These are phyloP conservation scores for Colletotrichum navitas DNA, from an alignment of 2,329 filamentous ascomycete species.

Conservation along the genomic window DNA sequence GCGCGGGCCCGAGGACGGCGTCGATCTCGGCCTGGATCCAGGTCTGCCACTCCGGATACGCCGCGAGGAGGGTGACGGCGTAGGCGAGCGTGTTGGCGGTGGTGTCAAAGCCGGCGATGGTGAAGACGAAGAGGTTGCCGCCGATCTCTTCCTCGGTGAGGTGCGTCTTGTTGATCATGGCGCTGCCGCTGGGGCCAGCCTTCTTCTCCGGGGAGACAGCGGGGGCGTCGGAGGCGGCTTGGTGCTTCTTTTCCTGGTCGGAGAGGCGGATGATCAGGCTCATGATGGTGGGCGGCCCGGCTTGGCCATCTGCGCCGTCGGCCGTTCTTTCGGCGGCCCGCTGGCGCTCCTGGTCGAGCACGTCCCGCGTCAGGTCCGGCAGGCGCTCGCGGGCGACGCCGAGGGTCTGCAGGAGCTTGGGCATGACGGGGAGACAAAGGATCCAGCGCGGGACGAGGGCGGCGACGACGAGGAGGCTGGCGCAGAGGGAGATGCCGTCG, in stretches of 20 bases:
- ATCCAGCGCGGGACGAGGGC: constrained; percentile 48
- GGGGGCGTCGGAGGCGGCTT: too few relatives aligned
- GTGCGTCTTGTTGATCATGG: constrained; percentile 19
- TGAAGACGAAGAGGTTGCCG: constrained; percentile 47
- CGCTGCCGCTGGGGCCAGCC: background rate
- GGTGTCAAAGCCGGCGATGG: constrained; percentile 60
- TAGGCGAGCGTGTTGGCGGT: constrained; percentile 64
- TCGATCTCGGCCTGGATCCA: constrained; percentile 65
- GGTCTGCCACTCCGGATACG: constrained; percentile 61
- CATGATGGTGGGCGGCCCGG: constrained; percentile 46
- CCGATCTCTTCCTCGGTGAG: constrained; percentile 44
- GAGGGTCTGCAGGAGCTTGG: constrained; percentile 45
- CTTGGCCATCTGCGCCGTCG: constrained; percentile 43
- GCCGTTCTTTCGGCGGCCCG: constrained; percentile 45
- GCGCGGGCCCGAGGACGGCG: constrained; percentile 38
- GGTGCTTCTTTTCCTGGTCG: constrained; percentile 44
- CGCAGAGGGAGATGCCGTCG: constrained; percentile 49
- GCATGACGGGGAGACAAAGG: constrained; percentile 47
- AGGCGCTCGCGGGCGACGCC: constrained; percentile 47
- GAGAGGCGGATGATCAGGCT: constrained; percentile 49
- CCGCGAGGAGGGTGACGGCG: constrained; percentile 59
- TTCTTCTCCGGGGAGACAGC: background rate
- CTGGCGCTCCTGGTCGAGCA: constrained; percentile 9
- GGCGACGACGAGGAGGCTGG: constrained; percentile 47
- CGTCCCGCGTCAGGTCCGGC: constrained; percentile 45